phyloP scores from a whole-genome alignment of 139 green algal species.

The Trebouxia sp. region DNA sequence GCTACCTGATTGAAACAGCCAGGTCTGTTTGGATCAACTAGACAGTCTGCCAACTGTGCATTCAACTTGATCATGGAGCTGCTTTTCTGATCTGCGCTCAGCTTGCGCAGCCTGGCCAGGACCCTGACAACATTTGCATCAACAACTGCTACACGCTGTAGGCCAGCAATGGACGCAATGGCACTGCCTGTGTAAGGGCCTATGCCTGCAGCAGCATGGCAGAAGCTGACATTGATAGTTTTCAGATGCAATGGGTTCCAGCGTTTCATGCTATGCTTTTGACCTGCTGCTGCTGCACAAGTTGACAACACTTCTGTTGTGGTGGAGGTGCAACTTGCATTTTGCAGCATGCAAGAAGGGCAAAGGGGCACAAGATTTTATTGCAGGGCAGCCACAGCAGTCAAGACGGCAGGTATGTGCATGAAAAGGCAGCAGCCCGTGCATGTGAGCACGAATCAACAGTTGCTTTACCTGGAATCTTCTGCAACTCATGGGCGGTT shows the following conservation, averaged over 20 bases:
- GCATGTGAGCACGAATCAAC: not conserved
- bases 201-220: constrained; percentile 60
- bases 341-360: no score
- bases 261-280: no score
- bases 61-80: constrained; percentile 36
- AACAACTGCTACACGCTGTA: constrained; percentile 71
- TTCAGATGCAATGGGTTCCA: no score
- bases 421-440: not conserved
- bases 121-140: constrained; percentile 96
- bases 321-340: no score
- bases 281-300: no score
- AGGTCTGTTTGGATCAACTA: constrained; percentile 73
- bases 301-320: no score
- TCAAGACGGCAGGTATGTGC: no score
- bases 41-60: constrained; percentile 53
- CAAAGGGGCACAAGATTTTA: no score
- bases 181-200: constrained; percentile 88
- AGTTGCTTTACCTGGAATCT: constrained; percentile 65
- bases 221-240: not conserved
- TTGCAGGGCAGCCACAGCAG: no score
- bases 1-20: constrained; percentile 93
- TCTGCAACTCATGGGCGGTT: constrained; percentile 64
- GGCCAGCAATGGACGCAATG: constrained; percentile 89
- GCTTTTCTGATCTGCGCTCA: constrained; percentile 39
- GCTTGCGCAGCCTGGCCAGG: constrained; percentile 59